Conservation (phyloP, 805 yeast species). For the Brettanomyces sp. region DNA sequence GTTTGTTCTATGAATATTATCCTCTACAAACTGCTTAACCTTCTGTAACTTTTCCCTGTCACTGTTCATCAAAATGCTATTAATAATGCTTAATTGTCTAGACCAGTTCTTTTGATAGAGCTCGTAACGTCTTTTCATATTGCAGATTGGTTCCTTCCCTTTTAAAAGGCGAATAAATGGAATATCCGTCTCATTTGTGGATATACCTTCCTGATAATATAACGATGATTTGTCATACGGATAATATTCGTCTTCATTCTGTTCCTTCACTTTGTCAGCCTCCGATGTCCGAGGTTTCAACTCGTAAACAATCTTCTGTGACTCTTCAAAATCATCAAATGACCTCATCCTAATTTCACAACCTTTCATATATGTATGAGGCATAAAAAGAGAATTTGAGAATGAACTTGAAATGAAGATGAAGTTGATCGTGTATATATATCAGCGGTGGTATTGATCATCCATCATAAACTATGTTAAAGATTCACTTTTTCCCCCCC, state of each 20-base stretch:
- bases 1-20: neutral
- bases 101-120: slow-evolving; percentile 32
- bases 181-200: slow-evolving; percentile 10
- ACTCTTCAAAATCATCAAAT: slow-evolving; percentile 18
- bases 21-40: slow-evolving; percentile 18
- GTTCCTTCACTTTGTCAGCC: neutral
- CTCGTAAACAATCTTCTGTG: slow-evolving; percentile 25
- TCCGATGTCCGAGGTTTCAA: slow-evolving; percentile 4
- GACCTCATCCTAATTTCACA: neutral
- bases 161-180: slow-evolving; percentile 36
- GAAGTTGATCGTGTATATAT: too few relatives aligned
- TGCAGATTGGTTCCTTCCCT: slow-evolving; percentile 33
- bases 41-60: slow-evolving; percentile 28
- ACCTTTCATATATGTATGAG: neutral
- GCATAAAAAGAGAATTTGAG: neutral
- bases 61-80: slow-evolving; percentile 21
- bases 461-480: neutral
- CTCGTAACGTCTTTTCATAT: slow-evolving; percentile 31
- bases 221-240: slow-evolving; percentile 4
- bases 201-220: slow-evolving; percentile 14
- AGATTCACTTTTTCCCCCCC: too few relatives aligned
- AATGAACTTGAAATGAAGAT: neutral
- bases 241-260: neutral
- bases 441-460: neutral
- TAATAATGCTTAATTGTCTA: slow-evolving; percentile 22